phyloP scores from a whole-genome alignment of 2,329 filamentous ascomycete genomes.

The Monosporascus sp. region DNA sequence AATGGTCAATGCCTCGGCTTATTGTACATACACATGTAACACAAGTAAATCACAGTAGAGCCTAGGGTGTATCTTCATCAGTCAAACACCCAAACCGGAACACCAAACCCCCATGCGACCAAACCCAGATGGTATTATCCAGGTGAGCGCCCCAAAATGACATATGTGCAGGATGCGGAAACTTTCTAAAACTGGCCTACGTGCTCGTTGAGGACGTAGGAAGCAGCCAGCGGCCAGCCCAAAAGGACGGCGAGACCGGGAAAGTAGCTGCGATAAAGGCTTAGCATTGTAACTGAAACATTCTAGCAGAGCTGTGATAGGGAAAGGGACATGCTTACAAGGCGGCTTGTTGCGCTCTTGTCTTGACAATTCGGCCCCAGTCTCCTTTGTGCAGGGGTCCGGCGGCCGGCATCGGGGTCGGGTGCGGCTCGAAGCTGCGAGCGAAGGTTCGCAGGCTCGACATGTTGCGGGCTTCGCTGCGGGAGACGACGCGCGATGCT shows the following conservation, averaged over 20 bases:
- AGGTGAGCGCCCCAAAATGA: too few relatives aligned
- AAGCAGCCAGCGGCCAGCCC: not conserved
- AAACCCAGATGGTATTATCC: not conserved
- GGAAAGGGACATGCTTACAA: not conserved
- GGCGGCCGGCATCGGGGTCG: not conserved
- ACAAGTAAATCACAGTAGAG: not conserved
- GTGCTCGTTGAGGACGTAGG: not conserved
- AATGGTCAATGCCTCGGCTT: not conserved
- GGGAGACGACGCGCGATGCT: not conserved
- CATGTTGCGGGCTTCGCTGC: not conserved
- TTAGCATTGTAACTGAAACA: not conserved
- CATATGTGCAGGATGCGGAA: too few relatives aligned
- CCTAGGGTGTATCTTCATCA: not conserved
- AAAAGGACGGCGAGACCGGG: not conserved
- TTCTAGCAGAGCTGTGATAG: not conserved
- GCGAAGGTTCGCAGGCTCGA: not conserved
- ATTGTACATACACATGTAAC: not conserved
- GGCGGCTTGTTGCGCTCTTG: not conserved
- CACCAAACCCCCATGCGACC: not conserved
- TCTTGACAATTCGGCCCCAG: not conserved
- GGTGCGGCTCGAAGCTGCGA: not conserved
- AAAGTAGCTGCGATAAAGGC: not conserved
- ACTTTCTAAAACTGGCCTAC: not conserved
- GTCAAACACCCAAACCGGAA: not conserved
- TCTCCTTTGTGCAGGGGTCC: not conserved